Evolutionary conservation across 805 yeast species (phyloP), one percentile per base, ranked within the genome.

Genomic region (Tetrapisispora fleetii): DNA sequence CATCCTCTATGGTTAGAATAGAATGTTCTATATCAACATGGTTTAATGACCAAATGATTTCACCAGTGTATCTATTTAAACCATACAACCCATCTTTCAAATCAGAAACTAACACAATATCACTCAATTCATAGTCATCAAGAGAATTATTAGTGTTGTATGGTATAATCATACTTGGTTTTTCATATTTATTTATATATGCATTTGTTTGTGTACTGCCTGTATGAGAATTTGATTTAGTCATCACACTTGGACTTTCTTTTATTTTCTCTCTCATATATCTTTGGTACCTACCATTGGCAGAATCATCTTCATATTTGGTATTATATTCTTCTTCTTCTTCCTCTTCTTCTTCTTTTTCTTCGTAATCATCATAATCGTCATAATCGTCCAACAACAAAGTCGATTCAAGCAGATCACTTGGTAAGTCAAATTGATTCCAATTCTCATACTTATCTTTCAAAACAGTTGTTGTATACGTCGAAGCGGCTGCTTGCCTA

Each of bases 61-160:
- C 77, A 1, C 98, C 98, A 0, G 84, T 79, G 45, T 77, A 71
- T 51, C 97, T 71, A 54, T 82, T 80, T 10, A 89, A 65, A 0
- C 93, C 96, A 60, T 88, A 93, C 10, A 90, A 64, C 28, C 85
- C 81, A 1, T 97, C 98, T 58, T 91, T 96, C 1, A 89, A 76
- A 58, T 90, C 95, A 13, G 90, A 79, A 0, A 86, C 79, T 4
- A 89, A 65, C 2, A 90, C 62, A 10, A 84, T 57, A 54, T 82
- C 79, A 0, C 85, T 68, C 7, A 83, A 38, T 2, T 50, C 39
- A 17, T 60, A 47, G 9, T 53, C 50, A 10, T 54, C 55, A 14
- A 62, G 22, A 1, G 58, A 49, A 46, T 11, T 32, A 22, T 40
- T 40, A 11, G 24, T 33, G 24, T 24, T 35, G 24, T 46, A 46